Evolutionary conservation across 768 basidiomycete species (phyloP).

Genomic region (Nevesoporus exiguus): DNA sequence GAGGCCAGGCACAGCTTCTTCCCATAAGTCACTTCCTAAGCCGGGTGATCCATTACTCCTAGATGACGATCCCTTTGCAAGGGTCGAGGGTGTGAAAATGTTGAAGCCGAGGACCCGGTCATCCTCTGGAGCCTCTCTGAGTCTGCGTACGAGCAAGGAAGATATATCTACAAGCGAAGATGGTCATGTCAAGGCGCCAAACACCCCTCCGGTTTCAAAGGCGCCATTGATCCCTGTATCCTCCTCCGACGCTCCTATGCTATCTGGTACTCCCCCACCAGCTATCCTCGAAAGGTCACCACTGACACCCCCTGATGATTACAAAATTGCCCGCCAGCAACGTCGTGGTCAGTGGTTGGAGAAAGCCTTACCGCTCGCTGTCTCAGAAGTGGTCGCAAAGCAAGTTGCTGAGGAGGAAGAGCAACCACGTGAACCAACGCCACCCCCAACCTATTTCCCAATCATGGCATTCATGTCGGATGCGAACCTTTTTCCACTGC

Average conservation of each 20-base stretch:
- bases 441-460: conserved; percentile 41
- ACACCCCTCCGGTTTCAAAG: not conserved
- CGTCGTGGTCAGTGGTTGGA: conserved; percentile 40
- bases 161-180: conserved; percentile 2
- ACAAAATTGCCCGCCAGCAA: conserved; percentile 38
- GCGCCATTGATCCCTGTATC: not conserved
- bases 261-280: not conserved
- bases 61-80: conserved; percentile 49
- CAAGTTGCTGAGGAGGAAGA: conserved; percentile 19
- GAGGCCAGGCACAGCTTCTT: conserved; percentile 13
- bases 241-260: not conserved
- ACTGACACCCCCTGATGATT: conserved; percentile 33
- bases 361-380: conserved; percentile 35
- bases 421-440: conserved; percentile 19
- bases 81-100: conserved; percentile 50
- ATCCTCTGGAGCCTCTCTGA: not conserved
- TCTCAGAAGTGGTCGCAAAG: conserved; percentile 32
- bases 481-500: conserved; percentile 45
- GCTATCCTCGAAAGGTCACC: conserved; percentile 1
- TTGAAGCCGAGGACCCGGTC: conserved; percentile 24
- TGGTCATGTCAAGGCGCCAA: conserved; percentile 3
- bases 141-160: not conserved
- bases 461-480: conserved; percentile 55
- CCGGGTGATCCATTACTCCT: conserved; percentile 26
- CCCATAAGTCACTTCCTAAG: conserved; percentile 6